A percentile compares a stretch with the other conserved stretches of the same genome.
Evolutionary conservation across 2,329 filamentous ascomycete species (phyloP).

Genomic region (Neoarthrinium moseri): DNA sequence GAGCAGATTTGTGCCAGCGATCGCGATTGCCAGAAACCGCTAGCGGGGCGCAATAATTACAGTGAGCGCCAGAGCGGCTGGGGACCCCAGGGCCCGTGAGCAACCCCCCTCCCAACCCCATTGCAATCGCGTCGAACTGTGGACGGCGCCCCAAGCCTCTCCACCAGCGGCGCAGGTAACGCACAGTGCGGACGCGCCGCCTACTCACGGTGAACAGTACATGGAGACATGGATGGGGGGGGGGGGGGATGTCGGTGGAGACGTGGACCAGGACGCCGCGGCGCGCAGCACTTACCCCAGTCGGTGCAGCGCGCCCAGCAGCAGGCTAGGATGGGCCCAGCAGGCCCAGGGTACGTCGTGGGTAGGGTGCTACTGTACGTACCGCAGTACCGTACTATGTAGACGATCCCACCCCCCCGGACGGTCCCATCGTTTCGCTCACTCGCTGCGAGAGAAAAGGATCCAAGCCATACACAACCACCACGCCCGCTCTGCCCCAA

Average conservation of each 20-base stretch:
- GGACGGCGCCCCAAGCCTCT: too few relatives aligned
- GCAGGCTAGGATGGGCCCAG: background rate
- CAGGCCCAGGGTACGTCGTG: background rate
- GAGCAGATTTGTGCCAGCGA: too few relatives aligned
- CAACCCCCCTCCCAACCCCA: too few relatives aligned
- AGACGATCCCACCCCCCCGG: background rate
- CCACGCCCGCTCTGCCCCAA: constrained; percentile 8
- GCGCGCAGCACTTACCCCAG: background rate
- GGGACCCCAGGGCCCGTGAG: too few relatives aligned
- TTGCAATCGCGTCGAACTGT: too few relatives aligned
- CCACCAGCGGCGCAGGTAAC: too few relatives aligned
- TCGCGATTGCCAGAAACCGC: too few relatives aligned
- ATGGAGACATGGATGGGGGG: background rate
- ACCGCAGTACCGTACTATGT: background rate
- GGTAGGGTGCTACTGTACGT: background rate
- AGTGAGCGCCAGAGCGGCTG: too few relatives aligned
- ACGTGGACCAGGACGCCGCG: background rate
- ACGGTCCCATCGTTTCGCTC: background rate
- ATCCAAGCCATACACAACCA: constrained; percentile 3
- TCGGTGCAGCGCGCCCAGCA: background rate
- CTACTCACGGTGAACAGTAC: too few relatives aligned
- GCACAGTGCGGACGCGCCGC: too few relatives aligned
- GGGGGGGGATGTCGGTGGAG: background rate
- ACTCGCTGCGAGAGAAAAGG: background rate
- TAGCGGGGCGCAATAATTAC: too few relatives aligned